Evolutionary conservation across 139 green algal species (phyloP).

Genomic region (Nannochloris sp.): DNA sequence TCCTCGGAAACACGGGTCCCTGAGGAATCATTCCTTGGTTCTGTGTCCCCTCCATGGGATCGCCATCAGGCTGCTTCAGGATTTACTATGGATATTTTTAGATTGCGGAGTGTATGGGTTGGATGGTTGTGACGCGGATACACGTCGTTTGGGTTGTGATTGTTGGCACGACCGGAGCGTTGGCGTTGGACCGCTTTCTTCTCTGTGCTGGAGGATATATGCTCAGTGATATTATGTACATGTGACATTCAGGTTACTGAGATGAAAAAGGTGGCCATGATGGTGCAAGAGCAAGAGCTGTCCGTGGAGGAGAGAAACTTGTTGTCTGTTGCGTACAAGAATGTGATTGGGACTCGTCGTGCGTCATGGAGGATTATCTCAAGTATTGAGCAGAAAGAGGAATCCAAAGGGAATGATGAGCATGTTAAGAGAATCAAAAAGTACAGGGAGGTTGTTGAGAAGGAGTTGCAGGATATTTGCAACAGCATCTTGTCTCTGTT

Average conservation of each 20-base stretch:
- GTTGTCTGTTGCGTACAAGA: slow-evolving; percentile 97
- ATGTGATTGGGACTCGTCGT: slow-evolving; percentile 91
- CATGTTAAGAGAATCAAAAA: slow-evolving; percentile 88
- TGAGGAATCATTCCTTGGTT: no score
- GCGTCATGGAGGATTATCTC: slow-evolving; percentile 97
- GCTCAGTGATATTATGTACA: not conserved
- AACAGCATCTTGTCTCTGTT: slow-evolving; percentile 81
- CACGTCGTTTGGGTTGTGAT: no score
- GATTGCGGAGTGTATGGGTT: no score
- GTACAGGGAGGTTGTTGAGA: slow-evolving; percentile 84
- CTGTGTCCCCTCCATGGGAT: no score
- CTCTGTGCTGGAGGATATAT: no score
- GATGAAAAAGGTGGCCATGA: slow-evolving; percentile 93
- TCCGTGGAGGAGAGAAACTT: slow-evolving; percentile 98
- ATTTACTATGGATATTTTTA: no score
- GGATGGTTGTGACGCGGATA: no score
- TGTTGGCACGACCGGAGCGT: no score
- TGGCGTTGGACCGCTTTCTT: no score
- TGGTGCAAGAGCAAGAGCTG: slow-evolving; percentile 88
- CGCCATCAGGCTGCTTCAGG: no score
- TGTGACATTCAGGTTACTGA: slow-evolving; percentile 50
- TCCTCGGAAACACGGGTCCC: no score
- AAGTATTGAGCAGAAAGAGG: slow-evolving; percentile 99
- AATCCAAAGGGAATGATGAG: slow-evolving; percentile 94
- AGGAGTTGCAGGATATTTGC: slow-evolving; percentile 83